phyloP scores from a whole-genome alignment of 495 filamentous ascomycete species.

The Penicillium bialowiezense region DNA sequence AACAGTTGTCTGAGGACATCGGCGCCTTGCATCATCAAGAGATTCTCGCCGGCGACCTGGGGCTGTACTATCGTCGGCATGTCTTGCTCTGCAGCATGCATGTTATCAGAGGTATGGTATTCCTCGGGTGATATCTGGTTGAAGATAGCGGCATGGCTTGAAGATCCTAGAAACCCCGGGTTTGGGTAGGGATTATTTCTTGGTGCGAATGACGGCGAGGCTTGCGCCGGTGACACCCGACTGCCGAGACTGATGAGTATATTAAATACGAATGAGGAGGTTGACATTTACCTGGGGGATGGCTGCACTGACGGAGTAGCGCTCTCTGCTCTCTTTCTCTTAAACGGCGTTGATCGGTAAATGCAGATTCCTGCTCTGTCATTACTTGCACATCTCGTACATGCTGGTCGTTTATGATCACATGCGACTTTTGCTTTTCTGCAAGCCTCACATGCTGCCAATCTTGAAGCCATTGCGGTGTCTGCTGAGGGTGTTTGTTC shows the following conservation, averaged over 20 bases:
- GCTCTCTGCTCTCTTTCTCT: conserved; percentile 22
- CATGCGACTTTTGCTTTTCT: conserved; percentile 41
- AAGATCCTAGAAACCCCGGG: conserved; percentile 41
- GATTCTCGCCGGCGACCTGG: conserved; percentile 21
- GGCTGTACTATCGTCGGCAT: conserved; percentile 4
- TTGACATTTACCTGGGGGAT: conserved; percentile 1
- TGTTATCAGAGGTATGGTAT: conserved; percentile 6
- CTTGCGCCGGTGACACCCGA: conserved; percentile 1
- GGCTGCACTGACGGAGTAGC: conserved; percentile 4
- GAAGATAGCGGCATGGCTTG: conserved; percentile 42
- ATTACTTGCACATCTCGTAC: conserved; percentile 33
- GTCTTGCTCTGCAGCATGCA: conserved; percentile 1
- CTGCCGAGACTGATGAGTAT: conserved; percentile 1
- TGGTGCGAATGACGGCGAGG: conserved; percentile 22
- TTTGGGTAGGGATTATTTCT: conserved; percentile 38
- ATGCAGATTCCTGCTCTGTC: conserved; percentile 28
- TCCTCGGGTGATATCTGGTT: conserved; percentile 34
- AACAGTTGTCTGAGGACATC: conserved; percentile 27
- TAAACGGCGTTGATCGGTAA: conserved; percentile 41
- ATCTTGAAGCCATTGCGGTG: conserved; percentile 24
- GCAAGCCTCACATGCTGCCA: conserved; percentile 39
- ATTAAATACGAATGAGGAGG: conserved; percentile 7
- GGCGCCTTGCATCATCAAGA: conserved; percentile 23
- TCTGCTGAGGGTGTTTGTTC: conserved; percentile 1
- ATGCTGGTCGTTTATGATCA: conserved; percentile 39